These are phyloP conservation scores for Annulohypoxylon nitens DNA, from an alignment of 495 filamentous ascomycete species.

Conservation along the genomic window DNA sequence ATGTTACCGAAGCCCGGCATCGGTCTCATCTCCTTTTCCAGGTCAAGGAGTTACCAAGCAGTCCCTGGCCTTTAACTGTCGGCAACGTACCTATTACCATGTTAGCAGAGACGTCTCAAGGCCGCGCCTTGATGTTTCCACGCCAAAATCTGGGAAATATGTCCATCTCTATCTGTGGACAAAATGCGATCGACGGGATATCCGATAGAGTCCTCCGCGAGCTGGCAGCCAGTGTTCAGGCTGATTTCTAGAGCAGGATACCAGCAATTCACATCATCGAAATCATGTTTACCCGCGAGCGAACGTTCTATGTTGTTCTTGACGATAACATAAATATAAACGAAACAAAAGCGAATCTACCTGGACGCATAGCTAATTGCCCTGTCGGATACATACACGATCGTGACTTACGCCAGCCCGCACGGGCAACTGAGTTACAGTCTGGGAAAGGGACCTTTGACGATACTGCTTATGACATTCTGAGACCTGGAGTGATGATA, in stretches of 20 bases:
- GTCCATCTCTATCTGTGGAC: background rate
- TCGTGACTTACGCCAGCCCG: background rate
- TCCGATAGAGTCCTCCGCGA: background rate
- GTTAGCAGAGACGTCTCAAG: background rate
- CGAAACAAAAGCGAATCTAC: background rate
- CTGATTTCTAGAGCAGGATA: background rate
- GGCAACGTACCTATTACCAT: background rate
- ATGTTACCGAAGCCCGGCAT: background rate
- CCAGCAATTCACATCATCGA: background rate
- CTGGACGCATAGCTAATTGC: background rate
- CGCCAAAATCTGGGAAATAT: background rate
- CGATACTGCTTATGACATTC: background rate
- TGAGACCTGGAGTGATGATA: background rate
- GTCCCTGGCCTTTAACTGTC: background rate
- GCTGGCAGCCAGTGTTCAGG: background rate
- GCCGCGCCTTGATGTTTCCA: background rate
- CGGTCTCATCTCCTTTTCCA: slow-evolving; percentile 6
- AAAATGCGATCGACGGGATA: background rate
- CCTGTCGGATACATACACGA: background rate
- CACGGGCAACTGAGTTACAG: background rate
- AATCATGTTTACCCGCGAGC: background rate
- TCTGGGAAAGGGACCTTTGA: background rate
- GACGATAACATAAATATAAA: background rate
- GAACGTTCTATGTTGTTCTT: background rate
- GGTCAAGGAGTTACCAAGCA: background rate